phyloP scores from a whole-genome alignment of 2,329 filamentous ascomycete genomes.

The Cladosporium austrohemisphaericum region DNA sequence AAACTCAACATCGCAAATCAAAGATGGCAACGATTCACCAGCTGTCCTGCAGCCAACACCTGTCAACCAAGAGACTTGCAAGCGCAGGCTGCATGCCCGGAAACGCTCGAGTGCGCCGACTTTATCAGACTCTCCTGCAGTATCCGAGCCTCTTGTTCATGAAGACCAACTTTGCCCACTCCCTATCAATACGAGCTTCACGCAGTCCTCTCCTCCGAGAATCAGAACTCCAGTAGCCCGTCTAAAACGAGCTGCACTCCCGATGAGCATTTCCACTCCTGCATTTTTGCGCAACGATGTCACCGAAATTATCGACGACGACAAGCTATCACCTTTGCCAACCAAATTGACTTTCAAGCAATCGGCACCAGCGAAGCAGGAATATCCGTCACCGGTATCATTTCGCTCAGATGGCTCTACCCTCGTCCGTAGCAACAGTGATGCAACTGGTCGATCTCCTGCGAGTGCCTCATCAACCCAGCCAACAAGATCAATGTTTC shows the following conservation, averaged over 20 bases:
- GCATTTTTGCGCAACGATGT: constrained; percentile 12
- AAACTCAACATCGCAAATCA: background rate
- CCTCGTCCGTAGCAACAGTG: constrained; percentile 12
- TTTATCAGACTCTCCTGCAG: background rate
- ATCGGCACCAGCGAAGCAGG: constrained; percentile 14
- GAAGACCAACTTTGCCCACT: constrained; percentile 28
- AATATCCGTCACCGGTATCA: constrained; percentile 18
- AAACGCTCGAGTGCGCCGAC: constrained; percentile 19
- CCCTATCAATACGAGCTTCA: constrained; percentile 25
- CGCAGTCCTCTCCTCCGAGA: constrained; percentile 9
- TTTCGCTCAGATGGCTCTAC: constrained; percentile 10
- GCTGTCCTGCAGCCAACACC: constrained; percentile 27
- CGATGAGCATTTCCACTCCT: constrained; percentile 16
- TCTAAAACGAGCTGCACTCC: background rate
- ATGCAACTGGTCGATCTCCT: constrained; percentile 8
- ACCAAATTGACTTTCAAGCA: constrained; percentile 23
- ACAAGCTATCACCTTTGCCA: constrained; percentile 26
- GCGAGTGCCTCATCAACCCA: constrained; percentile 20
- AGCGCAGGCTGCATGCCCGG: constrained; percentile 14
- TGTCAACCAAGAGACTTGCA: constrained; percentile 3
- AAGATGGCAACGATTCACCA: constrained; percentile 12
- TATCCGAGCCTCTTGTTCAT: constrained; percentile 7
- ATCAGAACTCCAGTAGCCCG: constrained; percentile 4
- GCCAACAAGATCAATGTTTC: constrained; percentile 69
- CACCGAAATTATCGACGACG: constrained; percentile 19